Conservation (phyloP, 352 stramenopile genomes). For the Pythium graminicola region DNA sequence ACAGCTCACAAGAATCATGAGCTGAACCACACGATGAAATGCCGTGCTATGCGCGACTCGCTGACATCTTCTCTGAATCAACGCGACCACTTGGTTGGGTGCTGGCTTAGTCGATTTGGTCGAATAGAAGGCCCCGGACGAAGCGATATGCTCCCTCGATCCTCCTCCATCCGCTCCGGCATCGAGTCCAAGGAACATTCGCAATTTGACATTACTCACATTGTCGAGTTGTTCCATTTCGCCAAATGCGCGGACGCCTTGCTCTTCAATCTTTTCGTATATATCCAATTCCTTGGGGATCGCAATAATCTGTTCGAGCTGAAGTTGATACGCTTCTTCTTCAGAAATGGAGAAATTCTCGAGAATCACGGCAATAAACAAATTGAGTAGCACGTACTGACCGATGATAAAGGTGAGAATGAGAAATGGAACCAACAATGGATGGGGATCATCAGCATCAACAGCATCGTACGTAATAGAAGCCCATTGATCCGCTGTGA, state of each 20-base stretch:
- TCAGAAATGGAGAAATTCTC: slow-evolving; percentile 80
- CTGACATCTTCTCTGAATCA: slow-evolving; percentile 21
- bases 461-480: slow-evolving; percentile 70
- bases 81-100: not conserved
- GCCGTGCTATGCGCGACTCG: slow-evolving; percentile 27
- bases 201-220: slow-evolving; percentile 72
- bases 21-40: slow-evolving; percentile 55
- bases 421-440: slow-evolving; percentile 68
- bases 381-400: slow-evolving; percentile 73
- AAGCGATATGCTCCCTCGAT: too few species aligned
- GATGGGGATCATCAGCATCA: slow-evolving; percentile 55
- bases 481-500: slow-evolving; percentile 73
- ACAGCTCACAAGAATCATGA: slow-evolving; percentile 70
- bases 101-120: not conserved
- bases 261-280: slow-evolving; percentile 76
- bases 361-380: slow-evolving; percentile 81
- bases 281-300: slow-evolving; percentile 79
- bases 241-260: slow-evolving; percentile 63
- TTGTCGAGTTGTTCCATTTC: slow-evolving; percentile 78
- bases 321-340: slow-evolving; percentile 76
- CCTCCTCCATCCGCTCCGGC: too few species aligned
- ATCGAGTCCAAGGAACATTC: slow-evolving; percentile 69
- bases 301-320: slow-evolving; percentile 75
- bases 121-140: not conserved
- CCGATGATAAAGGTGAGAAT: slow-evolving; percentile 70